phyloP scores from a whole-genome alignment of 768 basidiomycete genomes.

The Hericium coralloides region DNA sequence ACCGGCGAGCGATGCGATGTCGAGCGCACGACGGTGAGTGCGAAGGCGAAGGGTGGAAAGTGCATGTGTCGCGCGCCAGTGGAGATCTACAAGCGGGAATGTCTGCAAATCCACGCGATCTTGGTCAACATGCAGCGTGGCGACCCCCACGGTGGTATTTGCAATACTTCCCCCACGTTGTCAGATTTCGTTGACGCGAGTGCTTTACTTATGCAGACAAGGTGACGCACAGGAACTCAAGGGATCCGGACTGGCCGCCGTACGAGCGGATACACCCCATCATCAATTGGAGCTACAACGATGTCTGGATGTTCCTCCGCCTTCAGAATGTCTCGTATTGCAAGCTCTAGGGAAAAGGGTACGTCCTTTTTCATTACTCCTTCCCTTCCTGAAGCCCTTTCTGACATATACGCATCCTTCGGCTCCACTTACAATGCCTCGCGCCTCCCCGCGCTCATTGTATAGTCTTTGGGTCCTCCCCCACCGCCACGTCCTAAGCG shows the following conservation, averaged over 20 bases:
- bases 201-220: slow-evolving; percentile 35
- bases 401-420: slow-evolving; percentile 81
- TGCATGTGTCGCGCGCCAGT: slow-evolving; percentile 80
- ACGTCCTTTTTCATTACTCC: slow-evolving; percentile 1
- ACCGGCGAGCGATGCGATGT: no score
- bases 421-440: slow-evolving; percentile 94
- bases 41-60: slow-evolving; percentile 43
- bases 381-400: neutral
- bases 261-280: slow-evolving; percentile 93
- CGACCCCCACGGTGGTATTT: slow-evolving; percentile 91
- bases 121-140: slow-evolving; percentile 81
- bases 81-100: slow-evolving; percentile 56
- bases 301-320: slow-evolving; percentile 88
- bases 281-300: slow-evolving; percentile 86
- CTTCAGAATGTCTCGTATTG: slow-evolving; percentile 81
- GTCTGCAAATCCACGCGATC: slow-evolving; percentile 67
- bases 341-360: slow-evolving; percentile 86
- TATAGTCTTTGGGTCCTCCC: slow-evolving; percentile 17
- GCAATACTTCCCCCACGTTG: neutral
- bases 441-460: slow-evolving; percentile 75
- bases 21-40: slow-evolving; percentile 11
- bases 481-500: neutral
- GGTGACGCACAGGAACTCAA: slow-evolving; percentile 67
- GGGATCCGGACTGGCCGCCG: slow-evolving; percentile 83
- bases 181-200: neutral